Evolutionary conservation across 352 stramenopile genomes (phyloP).

Genomic region (Saprolegnia diclina): DNA sequence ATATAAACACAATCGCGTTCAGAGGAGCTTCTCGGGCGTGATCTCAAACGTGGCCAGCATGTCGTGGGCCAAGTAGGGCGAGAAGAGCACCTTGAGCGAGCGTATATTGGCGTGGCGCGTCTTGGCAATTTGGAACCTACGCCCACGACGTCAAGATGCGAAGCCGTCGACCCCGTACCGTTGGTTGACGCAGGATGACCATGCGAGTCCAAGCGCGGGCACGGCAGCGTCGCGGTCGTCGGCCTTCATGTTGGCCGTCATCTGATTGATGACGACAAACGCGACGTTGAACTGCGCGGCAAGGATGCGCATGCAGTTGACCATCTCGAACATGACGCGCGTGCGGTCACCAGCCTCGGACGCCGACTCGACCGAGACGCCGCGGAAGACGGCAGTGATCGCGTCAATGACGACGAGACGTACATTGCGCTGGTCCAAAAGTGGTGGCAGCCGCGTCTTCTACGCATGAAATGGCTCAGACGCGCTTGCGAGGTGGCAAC

Average conservation of each 20-base stretch:
- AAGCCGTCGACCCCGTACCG: slow-evolving; percentile 35
- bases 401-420: slow-evolving; percentile 80
- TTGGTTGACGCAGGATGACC: slow-evolving; percentile 83
- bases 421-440: slow-evolving; percentile 65
- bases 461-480: slow-evolving; percentile 26
- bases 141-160: not conserved
- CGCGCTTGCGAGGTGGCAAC: not conserved
- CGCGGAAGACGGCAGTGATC: slow-evolving; percentile 65
- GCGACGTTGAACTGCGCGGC: slow-evolving; percentile 69
- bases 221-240: slow-evolving; percentile 30
- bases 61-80: slow-evolving; percentile 39
- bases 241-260: slow-evolving; percentile 58
- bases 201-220: slow-evolving; percentile 66
- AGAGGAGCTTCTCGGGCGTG: slow-evolving; percentile 32
- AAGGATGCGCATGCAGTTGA: slow-evolving; percentile 80
- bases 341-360: slow-evolving; percentile 65
- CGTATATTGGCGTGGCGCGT: slow-evolving; percentile 16
- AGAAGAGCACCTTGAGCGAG: slow-evolving; percentile 49
- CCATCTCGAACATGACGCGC: slow-evolving; percentile 73
- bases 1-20: not conserved
- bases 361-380: not conserved
- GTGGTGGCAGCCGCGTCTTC: slow-evolving; percentile 57
- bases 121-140: not conserved
- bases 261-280: slow-evolving; percentile 76
- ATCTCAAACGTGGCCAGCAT: slow-evolving; percentile 47